Percentiles rank a stretch among this genome's conserved stretches.
phyloP scores from a whole-genome alignment of 495 filamentous ascomycete species.

The Daldinia grandis region DNA sequence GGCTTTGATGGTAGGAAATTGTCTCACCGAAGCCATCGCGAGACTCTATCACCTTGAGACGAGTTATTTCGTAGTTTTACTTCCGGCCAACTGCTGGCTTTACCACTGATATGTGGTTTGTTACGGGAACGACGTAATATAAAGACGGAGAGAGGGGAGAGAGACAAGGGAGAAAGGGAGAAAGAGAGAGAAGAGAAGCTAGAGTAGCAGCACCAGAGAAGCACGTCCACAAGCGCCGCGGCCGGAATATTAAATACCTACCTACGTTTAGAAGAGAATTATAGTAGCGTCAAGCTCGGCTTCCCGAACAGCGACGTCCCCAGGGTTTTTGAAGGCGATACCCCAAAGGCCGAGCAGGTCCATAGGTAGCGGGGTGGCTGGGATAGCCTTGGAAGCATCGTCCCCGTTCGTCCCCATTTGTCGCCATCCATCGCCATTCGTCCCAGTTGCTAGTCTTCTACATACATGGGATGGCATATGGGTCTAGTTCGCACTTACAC shows the following conservation, averaged over 20 bases:
- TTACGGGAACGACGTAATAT: neutral
- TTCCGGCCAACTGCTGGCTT: conserved; percentile 4
- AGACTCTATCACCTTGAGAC: conserved; percentile 1
- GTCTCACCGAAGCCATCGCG: conserved; percentile 56
- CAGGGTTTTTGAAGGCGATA: conserved; percentile 6
- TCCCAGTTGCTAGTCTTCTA: neutral
- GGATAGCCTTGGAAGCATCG: conserved; percentile 27
- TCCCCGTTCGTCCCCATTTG: conserved; percentile 26
- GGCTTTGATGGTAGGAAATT: conserved; percentile 79
- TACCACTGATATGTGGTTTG: neutral
- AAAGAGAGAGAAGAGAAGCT: conserved; percentile 13
- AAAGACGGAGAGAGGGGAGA: neutral
- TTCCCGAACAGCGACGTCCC: conserved; percentile 32
- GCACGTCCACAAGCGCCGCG: conserved; percentile 5
- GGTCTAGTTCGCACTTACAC: conserved; percentile 9
- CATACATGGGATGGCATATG: conserved; percentile 3
- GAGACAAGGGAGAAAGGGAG: neutral
- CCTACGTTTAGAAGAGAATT: neutral
- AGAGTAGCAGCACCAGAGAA: conserved; percentile 4
- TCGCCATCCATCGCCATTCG: conserved; percentile 7
- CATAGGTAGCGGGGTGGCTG: conserved; percentile 26
- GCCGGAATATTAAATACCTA: conserved; percentile 31
- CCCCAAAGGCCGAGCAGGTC: conserved; percentile 30
- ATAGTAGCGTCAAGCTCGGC: conserved; percentile 35
- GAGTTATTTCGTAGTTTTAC: conserved; percentile 1